phyloP scores from a whole-genome alignment of 1,284 basidiomycete species.

The Caloboletus firmus region DNA sequence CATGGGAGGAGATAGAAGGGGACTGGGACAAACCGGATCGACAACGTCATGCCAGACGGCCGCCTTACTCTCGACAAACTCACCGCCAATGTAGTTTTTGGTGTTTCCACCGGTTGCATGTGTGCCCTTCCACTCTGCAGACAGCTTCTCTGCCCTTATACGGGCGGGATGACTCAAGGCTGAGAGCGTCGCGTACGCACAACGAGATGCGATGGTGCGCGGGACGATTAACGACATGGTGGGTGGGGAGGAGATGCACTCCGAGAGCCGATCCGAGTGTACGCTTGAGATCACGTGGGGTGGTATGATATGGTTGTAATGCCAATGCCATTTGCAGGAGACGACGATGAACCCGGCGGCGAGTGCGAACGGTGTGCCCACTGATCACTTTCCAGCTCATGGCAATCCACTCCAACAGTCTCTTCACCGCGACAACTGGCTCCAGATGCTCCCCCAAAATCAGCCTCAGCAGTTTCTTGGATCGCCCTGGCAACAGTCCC shows the following conservation, averaged over 20 bases:
- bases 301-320: neutral
- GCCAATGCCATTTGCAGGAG: neutral
- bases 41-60: slow-evolving; percentile 80
- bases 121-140: slow-evolving; percentile 81
- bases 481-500: slow-evolving; percentile 29
- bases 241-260: slow-evolving; percentile 7
- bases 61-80: slow-evolving; percentile 82
- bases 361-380: slow-evolving; percentile 15
- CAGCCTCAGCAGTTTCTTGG: slow-evolving; percentile 25
- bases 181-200: slow-evolving; percentile 44
- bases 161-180: slow-evolving; percentile 54
- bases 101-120: slow-evolving; percentile 79
- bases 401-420: slow-evolving; percentile 19
- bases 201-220: slow-evolving; percentile 32
- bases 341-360: slow-evolving; percentile 21
- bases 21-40: slow-evolving; percentile 68
- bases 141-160: slow-evolving; percentile 64
- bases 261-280: slow-evolving; percentile 3
- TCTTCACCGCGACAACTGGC: slow-evolving; percentile 23
- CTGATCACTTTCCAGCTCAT: slow-evolving; percentile 14
- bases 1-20: neutral
- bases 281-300: slow-evolving; percentile 11
- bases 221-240: slow-evolving; percentile 33
- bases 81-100: slow-evolving; percentile 87
- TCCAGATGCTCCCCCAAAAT: slow-evolving; percentile 23